Evolutionary conservation across 1,284 basidiomycete genomes (phyloP), one percentile per base, ranked within the genome.

Genomic region (Hymenochaete sp.): DNA sequence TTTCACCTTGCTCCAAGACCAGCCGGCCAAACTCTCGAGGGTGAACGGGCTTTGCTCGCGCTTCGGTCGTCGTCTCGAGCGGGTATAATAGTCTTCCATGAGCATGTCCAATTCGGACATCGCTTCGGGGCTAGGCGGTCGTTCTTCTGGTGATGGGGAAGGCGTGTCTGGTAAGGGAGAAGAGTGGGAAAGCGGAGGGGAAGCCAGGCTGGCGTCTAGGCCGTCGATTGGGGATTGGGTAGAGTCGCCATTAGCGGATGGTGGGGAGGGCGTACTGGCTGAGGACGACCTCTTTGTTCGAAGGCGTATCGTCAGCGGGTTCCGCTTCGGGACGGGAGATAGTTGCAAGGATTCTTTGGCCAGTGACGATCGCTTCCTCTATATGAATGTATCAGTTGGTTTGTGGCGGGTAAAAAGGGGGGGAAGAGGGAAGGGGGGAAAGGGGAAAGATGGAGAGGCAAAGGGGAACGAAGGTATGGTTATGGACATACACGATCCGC

Each of bases 1-100:
- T 28, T 44, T 51, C 41, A 51, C 38, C 31, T 44, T 33, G 11
- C 38, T 37, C 49, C 49, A 51, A 21, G 40, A 40, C 49, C 49
- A 51, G 10, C 38, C 32, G 6, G 35, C 21, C n/a, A 29, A 25
- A 36, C 36, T 39, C 28, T 47, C 49, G 26, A 41, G 28, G 16
- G 45, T 45, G 25, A 44, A 42, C 6, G 49, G 45, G 18, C 44
- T 40, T 6, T 43, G 22, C 35, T 51, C 45, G 19, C 49, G 45
- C 16, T 42, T 47, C 8, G 27, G 32, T 13, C 41, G 36, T 13
- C 45, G 41, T 4, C 44, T 44, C 25, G 48, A 50, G 7, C 44
- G 44, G 19, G 27, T 37, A n/a, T 42, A 46, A 28, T 50, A 50
- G 5, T 50, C 40, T 28, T 50, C 48, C 13, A 50, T 39, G 13